Evolutionary conservation across 305 asterid species (phyloP).

Genomic region (Solanum hybrid): DNA sequence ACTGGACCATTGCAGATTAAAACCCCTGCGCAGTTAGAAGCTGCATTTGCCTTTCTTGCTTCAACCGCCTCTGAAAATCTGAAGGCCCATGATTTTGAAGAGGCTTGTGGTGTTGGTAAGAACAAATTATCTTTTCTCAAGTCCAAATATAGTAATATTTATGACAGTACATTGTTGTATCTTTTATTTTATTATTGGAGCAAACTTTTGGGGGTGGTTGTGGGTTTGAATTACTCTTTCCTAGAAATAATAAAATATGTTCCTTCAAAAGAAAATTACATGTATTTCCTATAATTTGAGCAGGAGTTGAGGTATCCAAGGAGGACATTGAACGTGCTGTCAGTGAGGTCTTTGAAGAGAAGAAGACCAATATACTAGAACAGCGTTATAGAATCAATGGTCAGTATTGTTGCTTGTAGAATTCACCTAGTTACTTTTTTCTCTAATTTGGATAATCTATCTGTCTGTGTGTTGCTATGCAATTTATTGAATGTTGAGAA

Average conservation of each 20-base stretch:
- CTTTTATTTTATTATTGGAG: neutral
- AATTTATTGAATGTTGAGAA: neutral
- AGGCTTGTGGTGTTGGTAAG: constrained; percentile 87
- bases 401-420: constrained; percentile 22
- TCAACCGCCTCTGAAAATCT: constrained; percentile 51
- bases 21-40: constrained; percentile 82
- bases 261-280: neutral
- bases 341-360: constrained; percentile 66
- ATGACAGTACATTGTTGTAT: neutral
- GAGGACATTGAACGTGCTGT: constrained; percentile 56
- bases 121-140: neutral
- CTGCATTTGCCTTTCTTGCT: constrained; percentile 67
- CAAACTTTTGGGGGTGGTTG: neutral
- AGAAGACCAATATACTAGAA: constrained; percentile 51
- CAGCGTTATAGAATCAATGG: constrained; percentile 85
- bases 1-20: constrained; percentile 44
- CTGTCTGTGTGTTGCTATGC: neutral
- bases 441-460: neutral
- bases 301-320: constrained; percentile 75
- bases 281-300: constrained; percentile 9
- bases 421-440: neutral
- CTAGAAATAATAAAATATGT: neutral
- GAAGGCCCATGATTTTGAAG: constrained; percentile 55
- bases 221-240: neutral
- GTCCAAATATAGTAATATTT: neutral